Percentiles rank a stretch among this genome's conserved stretches.
Conservation (phyloP, 2,329 filamentous ascomycete genomes). For the Aureobasidium sp. region DNA sequence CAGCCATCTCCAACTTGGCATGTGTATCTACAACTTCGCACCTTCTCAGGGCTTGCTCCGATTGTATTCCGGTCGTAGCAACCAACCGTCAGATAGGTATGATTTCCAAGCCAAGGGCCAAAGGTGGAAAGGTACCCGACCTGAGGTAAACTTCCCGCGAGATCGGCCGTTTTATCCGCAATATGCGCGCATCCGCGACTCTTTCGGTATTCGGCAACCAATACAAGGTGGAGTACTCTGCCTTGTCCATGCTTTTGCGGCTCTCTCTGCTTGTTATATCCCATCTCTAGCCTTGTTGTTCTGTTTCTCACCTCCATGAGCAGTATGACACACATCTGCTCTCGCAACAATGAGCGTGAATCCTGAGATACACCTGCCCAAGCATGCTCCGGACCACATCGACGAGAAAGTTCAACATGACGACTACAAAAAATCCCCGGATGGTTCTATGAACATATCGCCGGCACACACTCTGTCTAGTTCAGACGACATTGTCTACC, state of each 20-base stretch:
- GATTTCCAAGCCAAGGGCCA: neutral
- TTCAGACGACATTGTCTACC: constrained; percentile 38
- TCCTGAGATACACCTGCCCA: constrained; percentile 7
- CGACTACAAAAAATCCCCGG: constrained; percentile 20
- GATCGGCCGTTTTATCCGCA: constrained; percentile 1
- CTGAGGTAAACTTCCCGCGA: neutral
- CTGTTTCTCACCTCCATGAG: neutral
- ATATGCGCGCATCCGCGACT: neutral
- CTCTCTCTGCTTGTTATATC: neutral
- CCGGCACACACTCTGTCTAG: neutral
- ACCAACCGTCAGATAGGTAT: neutral
- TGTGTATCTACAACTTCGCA: neutral
- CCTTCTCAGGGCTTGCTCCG: neutral
- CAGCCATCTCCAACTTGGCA: neutral
- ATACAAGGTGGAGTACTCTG: neutral
- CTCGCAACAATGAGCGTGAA: constrained; percentile 1
- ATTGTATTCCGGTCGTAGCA: neutral
- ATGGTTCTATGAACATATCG: neutral
- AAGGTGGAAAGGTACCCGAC: neutral
- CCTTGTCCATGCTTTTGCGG: neutral
- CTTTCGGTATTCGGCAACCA: constrained; percentile 5
- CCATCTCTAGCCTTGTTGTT: no score
- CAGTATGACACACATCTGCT: neutral
- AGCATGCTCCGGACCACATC: neutral
- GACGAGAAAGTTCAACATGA: constrained; percentile 4